Base-by-base conservation (phyloP, 1,284 basidiomycete genomes). In the Boletus semigastroideus region DNA sequence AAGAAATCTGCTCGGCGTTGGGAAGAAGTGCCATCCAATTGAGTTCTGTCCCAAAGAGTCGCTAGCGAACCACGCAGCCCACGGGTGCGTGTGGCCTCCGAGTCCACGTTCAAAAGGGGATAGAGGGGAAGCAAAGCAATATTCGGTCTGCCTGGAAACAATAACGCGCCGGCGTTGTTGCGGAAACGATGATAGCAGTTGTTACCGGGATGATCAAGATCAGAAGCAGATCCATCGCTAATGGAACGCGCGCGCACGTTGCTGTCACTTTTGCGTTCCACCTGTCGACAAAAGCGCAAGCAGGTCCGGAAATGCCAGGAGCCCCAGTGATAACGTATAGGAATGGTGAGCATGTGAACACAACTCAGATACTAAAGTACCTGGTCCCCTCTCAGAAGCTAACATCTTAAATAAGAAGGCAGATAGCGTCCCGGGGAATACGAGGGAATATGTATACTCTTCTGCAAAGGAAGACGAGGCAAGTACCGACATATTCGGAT, bases 51-150 rank as follows among this genome's bases (percentile, higher is more conserved):
- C 28, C 34, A 28, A 47, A 31, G n/a, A n/a, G 17, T 16, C 9
- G 49, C 34, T 37, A 41, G 59, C 44, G 61, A 56, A 55, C 12
- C 2, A 25, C 33, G 9, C 25, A 34, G 40, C 52, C 37, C 51
- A 47, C n/a, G 34, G 44, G 34, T 5, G 30, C 11, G 34, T 31
- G 30, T 17, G 34, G 19, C 17, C 19, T 55, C 39, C 31, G 27
- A 37, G 31, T 44, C 38, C 14, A 30, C 36, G 17, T 41, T 43
- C 16, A 46, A 48, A 25, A 13, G 56, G 56, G 13, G 55, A 30
- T 54, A 54, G 33, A 42, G 58, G 57, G 57, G 46, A 44, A 28
- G 38, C 11, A 25, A 19, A 17, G 16, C 16, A 33, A 16, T 12
- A 33, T 33, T 33, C 22, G 14, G 13, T 16, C 37, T 25, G 10